These are phyloP conservation scores for Boletus tomentosulus DNA, from an alignment of 768 basidiomycete species.

Conservation along the genomic window DNA sequence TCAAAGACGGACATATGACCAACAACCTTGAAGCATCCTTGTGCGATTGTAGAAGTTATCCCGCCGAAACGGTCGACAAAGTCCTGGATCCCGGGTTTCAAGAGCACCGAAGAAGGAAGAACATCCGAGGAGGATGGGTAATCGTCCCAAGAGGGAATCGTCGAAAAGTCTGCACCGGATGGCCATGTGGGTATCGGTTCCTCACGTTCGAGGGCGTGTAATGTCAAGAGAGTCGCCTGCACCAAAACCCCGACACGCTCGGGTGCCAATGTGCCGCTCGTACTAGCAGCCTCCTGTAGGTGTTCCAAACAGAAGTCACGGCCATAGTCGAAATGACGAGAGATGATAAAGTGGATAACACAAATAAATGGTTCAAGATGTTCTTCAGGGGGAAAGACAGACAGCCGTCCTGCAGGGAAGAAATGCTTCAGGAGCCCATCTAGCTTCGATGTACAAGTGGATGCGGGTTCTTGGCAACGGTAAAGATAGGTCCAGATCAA, in stretches of 20 bases:
- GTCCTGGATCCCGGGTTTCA: conserved; percentile 66
- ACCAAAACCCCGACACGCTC: conserved; percentile 74
- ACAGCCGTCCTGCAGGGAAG: conserved; percentile 67
- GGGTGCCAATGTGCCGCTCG: conserved; percentile 50
- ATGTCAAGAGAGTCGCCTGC: conserved; percentile 71
- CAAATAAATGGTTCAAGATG: conserved; percentile 72
- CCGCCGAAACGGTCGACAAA: conserved; percentile 65
- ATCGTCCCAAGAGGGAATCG: conserved; percentile 50
- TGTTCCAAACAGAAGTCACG: conserved; percentile 77
- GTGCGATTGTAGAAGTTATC: conserved; percentile 53
- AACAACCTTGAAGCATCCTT: conserved; percentile 56
- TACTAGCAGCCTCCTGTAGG: conserved; percentile 60
- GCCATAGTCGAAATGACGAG: conserved; percentile 82
- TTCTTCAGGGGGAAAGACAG: conserved; percentile 66
- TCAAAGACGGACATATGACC: conserved; percentile 82
- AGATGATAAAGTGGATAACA: conserved; percentile 77
- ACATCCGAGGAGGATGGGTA: conserved; percentile 68
- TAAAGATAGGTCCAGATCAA: conserved; percentile 95
- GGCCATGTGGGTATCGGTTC: conserved; percentile 74
- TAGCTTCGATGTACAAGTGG: conserved; percentile 75
- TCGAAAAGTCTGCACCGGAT: conserved; percentile 61
- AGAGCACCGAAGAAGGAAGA: conserved; percentile 49
- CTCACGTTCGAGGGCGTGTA: conserved; percentile 71
- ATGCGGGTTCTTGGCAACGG: conserved; percentile 80
- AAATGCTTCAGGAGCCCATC: conserved; percentile 72